Conservation (phyloP, 75 land plant species). For the Sequoia sempervirens region DNA sequence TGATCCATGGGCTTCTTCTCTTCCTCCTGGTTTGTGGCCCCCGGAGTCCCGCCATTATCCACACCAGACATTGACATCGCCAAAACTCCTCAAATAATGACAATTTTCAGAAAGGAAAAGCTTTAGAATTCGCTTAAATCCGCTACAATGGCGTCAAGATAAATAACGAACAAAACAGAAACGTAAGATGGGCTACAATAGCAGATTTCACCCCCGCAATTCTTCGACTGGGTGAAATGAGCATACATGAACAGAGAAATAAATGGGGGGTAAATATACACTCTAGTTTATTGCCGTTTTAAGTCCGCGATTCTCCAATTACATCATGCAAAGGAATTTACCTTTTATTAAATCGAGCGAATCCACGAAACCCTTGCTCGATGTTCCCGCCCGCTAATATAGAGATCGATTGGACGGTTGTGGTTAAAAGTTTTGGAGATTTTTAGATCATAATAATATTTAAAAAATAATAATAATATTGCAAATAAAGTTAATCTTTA, state of each 20-base stretch:
- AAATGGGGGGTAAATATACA: neutral
- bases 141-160: neutral
- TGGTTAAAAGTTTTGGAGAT: too few relatives aligned
- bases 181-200: neutral
- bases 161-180: neutral
- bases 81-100: neutral
- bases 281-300: neutral
- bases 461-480: too few relatives aligned
- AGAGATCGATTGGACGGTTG: too few relatives aligned
- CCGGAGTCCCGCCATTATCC: constrained; percentile 7
- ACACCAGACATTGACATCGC: constrained; percentile 4
- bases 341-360: neutral
- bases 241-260: neutral
- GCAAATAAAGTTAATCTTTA: too few relatives aligned
- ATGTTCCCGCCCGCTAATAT: neutral
- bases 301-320: neutral
- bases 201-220: neutral
- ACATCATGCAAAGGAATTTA: neutral
- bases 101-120: neutral
- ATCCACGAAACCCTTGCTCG: neutral
- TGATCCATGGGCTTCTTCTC: constrained; percentile 13
- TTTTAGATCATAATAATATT: too few relatives aligned
- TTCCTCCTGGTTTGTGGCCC: constrained; percentile 4
- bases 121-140: neutral
- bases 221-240: neutral